Evolutionary conservation across 2,329 filamentous ascomycete species (phyloP).

Genomic region (Ceratocystis cubensis): DNA sequence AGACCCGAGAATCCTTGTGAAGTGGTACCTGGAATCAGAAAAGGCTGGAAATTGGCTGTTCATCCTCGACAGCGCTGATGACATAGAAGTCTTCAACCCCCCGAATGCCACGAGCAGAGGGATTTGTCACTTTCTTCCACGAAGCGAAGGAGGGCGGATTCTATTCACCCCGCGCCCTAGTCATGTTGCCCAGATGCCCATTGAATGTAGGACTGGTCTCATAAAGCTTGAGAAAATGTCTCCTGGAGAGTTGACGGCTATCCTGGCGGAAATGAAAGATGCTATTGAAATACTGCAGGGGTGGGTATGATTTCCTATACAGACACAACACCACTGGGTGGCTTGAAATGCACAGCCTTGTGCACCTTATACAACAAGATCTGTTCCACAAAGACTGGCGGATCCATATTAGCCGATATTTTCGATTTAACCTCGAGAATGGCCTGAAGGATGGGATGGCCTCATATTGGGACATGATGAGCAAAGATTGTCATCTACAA

Average conservation of each 20-base stretch:
- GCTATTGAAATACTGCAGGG: not conserved
- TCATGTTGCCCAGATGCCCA: not conserved
- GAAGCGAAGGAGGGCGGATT: slow-evolving; percentile 10
- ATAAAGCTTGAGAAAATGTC: not conserved
- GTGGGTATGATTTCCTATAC: not conserved
- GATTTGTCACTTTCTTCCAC: slow-evolving; percentile 26
- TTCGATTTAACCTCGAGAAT: not conserved
- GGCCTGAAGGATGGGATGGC: too few relatives aligned
- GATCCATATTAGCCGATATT: not conserved
- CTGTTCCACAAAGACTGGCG: not conserved
- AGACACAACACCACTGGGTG: not conserved
- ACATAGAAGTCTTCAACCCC: slow-evolving; percentile 3
- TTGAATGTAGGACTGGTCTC: not conserved
- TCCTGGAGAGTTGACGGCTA: not conserved
- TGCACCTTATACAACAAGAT: not conserved
- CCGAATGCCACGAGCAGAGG: not conserved
- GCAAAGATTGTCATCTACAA: too few relatives aligned
- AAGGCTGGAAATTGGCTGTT: slow-evolving; percentile 24
- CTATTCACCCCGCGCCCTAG: slow-evolving; percentile 11
- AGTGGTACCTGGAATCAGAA: slow-evolving; percentile 22
- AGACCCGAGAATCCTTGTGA: slow-evolving; percentile 18
- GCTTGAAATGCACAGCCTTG: not conserved
- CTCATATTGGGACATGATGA: too few relatives aligned
- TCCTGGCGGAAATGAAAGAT: not conserved
- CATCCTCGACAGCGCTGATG: slow-evolving; percentile 25